Evolutionary conservation across 1,139 yeast species (phyloP), one percentile per base, ranked within the genome.

Genomic region (Diutina rugosa): DNA sequence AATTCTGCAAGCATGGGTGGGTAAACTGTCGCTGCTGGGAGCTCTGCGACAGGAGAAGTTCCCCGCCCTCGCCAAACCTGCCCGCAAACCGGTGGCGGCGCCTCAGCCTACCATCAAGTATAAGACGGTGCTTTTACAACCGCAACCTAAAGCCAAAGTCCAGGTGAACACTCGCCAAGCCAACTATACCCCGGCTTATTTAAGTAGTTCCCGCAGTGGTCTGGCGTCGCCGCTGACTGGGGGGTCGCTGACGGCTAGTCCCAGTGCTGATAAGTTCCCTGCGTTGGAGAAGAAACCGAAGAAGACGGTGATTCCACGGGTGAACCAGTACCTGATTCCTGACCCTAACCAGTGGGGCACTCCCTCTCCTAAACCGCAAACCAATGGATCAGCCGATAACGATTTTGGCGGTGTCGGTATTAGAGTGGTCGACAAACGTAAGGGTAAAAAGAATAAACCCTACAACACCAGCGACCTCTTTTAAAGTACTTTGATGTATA

Each of bases 211-310:
- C 12, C 51, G 51, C 16, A 32, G 28, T 47, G 18, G 38, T 6
- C 41, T 38, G 55, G 26, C 55, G 8, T 28, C 35, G 6, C 46
- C 48, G 41, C 35, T n/a, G 32, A 38, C 21, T 6, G 14, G n/a
- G 26, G n/a, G n/a, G 6, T 14, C 28, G 29, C 41, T 29, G 41
- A 4, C 26, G 32, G 30, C 52, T 6, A 28, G 38, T 2, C 47
- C 32, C 10, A 12, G n/a, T n/a, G 21, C 21, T n/a, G 30, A 32
- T 46, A 73, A 73, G 59, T 76, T 75, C 59, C 80, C 80, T 1
- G 70, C 74, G 2, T 68, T 76, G 56, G 73, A 70, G 56, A 72
- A 71, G 64, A 75, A 74, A 59, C 56, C 64, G 26, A 62, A 63
- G 4, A 74, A 73, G 60, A 71, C 66, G 57, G 63, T 63, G 3